Evolutionary conservation across 2,329 filamentous ascomycete genomes (phyloP).

Genomic region (Cladosporium velox): DNA sequence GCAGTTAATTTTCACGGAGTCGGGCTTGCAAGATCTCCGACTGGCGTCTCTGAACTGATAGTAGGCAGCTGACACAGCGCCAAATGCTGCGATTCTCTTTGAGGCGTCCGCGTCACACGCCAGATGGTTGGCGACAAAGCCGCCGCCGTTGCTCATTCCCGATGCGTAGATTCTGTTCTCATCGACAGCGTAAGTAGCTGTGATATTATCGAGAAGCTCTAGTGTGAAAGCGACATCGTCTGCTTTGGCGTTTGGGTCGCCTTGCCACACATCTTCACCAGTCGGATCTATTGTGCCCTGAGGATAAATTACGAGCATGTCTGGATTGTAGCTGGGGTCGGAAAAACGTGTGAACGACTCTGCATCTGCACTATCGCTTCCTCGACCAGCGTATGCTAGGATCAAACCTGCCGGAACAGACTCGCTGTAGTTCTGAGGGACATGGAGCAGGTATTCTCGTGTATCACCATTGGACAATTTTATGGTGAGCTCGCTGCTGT

Average conservation of each 20-base stretch:
- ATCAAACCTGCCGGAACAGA: conserved; percentile 41
- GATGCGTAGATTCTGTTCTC: conserved; percentile 44
- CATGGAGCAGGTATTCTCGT: conserved; percentile 32
- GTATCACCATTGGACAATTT: conserved; percentile 8
- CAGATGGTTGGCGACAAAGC: conserved; percentile 45
- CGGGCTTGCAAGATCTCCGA: conserved; percentile 21
- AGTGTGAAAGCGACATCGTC: conserved; percentile 47
- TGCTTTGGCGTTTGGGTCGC: conserved; percentile 45
- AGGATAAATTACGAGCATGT: conserved; percentile 50
- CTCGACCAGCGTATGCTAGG: conserved; percentile 47
- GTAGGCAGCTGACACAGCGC: conserved; percentile 48
- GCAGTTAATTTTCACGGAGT: conserved; percentile 25
- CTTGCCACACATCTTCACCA: conserved; percentile 41
- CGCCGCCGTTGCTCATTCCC: conserved; percentile 57
- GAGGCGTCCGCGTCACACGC: conserved; percentile 47
- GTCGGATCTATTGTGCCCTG: conserved; percentile 36
- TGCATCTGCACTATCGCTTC: conserved; percentile 38
- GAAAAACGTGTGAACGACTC: conserved; percentile 46
- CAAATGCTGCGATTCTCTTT: conserved; percentile 50
- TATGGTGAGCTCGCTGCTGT: conserved; percentile 11
- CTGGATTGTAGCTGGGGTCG: conserved; percentile 45
- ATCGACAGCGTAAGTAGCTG: conserved; percentile 46
- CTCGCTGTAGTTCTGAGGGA: conserved; percentile 41
- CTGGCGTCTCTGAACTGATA: conserved; percentile 34
- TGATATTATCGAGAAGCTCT: conserved; percentile 43